Evolutionary conservation across 768 basidiomycete species (phyloP), one percentile per base, ranked within the genome.

Genomic region (Polyporus arcularius): DNA sequence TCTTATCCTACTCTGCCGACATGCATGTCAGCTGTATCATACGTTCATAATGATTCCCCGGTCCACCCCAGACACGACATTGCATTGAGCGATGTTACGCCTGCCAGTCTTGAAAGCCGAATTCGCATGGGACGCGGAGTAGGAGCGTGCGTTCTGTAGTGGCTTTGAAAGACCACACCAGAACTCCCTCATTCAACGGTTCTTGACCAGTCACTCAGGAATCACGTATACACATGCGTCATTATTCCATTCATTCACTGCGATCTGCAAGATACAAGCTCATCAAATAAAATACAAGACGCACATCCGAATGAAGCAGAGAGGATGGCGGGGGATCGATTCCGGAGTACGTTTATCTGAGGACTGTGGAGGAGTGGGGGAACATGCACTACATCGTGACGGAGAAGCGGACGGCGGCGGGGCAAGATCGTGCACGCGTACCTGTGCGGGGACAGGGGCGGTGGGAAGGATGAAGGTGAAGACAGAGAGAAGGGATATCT

Each of bases 231-330:
- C 56, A 63, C 57, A 55, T 46, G 42, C 58, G 46, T 63, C 53
- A 59, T 63, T 63, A 63, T 63, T 62, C 62, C 62, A 63, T 63
- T 58, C 57, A n/a, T 30, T 18, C 53, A 48, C 46, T 42, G 55
- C 57, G 48, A 15, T 57, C 57, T 53, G 61, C 55, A 45, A 63
- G 62, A 63, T 63, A 63, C 62, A 63, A 59, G 53, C 57, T 59
- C 35, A 6, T 35, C 42, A 55, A 26, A 56, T 63, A 63, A 52
- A 63, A 56, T 63, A 63, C 62, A 63, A 58, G 39, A 45, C 57
- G 47, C 57, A 35, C 48, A 56, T 55, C 57, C 62, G 31, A 35
- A 63, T 50, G 57, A 63, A 59, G 62, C 62, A 63, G 51, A 59
- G 49, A 46, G 53, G 61, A 58, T 39, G 57, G 57, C 57, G 56